phyloP scores from a whole-genome alignment of 83 land plant genomes.

The Diphasiastrum complanatum region DNA sequence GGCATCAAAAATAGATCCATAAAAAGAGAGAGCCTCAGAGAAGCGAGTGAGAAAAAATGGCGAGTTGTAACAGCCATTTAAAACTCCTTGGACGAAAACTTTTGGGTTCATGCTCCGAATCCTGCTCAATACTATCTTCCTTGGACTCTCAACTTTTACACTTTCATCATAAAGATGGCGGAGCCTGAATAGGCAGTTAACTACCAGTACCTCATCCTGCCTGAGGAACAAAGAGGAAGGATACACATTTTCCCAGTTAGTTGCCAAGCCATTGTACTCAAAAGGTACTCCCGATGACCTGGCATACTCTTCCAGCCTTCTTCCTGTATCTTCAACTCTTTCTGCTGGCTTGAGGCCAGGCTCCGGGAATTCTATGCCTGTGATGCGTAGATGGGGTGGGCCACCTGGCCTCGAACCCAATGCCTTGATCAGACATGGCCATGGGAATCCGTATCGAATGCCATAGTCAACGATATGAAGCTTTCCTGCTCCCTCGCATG shows the following conservation, averaged over 20 bases:
- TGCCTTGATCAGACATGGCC: constrained; percentile 70
- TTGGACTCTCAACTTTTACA: constrained; percentile 57
- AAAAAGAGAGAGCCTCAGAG: constrained; percentile 57
- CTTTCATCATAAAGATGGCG: constrained; percentile 68
- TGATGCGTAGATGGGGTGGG: constrained; percentile 73
- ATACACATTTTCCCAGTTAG: constrained; percentile 69
- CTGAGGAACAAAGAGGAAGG: constrained; percentile 33
- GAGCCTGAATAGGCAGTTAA: constrained; percentile 53
- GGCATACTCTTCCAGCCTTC: constrained; percentile 58
- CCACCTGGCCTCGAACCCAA: constrained; percentile 51
- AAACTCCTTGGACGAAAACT: constrained; percentile 50
- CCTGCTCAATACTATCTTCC: constrained; percentile 51
- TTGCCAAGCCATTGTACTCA: constrained; percentile 64
- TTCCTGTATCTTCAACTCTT: constrained; percentile 65
- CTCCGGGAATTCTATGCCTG: constrained; percentile 78
- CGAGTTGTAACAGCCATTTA: constrained; percentile 53
- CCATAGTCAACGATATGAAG: constrained; percentile 83
- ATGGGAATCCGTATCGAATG: constrained; percentile 64
- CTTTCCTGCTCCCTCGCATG: constrained; percentile 39
- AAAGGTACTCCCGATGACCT: constrained; percentile 59
- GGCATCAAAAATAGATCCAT: constrained; percentile 51
- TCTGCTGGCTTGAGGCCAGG: constrained; percentile 74
- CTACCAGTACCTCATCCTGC: constrained; percentile 57
- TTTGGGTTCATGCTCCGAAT: constrained; percentile 54
- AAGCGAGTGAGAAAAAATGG: constrained; percentile 74